Evolutionary conservation across 805 yeast species (phyloP).

Genomic region (Metschnikowia santaceciliae): DNA sequence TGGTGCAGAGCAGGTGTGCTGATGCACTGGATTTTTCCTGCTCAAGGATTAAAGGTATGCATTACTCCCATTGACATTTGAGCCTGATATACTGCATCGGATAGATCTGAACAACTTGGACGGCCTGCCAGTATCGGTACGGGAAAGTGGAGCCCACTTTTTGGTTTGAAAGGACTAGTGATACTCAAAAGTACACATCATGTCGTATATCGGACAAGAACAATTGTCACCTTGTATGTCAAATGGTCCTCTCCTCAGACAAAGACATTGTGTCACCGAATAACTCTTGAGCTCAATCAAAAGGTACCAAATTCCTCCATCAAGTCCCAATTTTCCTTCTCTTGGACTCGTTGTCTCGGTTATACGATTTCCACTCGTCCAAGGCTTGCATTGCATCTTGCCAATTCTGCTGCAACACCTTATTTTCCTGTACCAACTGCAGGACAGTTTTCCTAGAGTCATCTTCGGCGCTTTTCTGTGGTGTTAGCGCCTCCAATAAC

Average conservation of each 20-base stretch:
- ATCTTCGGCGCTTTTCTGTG: slow-evolving; percentile 7
- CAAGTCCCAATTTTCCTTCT: not conserved
- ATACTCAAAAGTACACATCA: too few relatives aligned
- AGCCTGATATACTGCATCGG: slow-evolving; percentile 32
- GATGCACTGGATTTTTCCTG: slow-evolving; percentile 27
- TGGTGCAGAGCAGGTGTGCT: slow-evolving; percentile 10
- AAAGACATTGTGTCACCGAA: too few relatives aligned
- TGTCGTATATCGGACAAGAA: too few relatives aligned
- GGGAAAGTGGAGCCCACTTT: slow-evolving; percentile 43
- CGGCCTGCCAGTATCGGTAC: slow-evolving; percentile 53
- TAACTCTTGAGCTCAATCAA: too few relatives aligned
- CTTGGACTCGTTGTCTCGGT: not conserved
- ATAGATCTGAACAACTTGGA: slow-evolving; percentile 45
- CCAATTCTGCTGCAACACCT: slow-evolving; percentile 32
- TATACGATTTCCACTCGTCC: slow-evolving; percentile 36
- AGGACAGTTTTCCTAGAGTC: slow-evolving; percentile 15
- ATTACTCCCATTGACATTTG: slow-evolving; percentile 18
- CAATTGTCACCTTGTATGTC: too few relatives aligned
- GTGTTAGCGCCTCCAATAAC: slow-evolving; percentile 10
- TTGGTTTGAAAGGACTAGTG: slow-evolving; percentile 40
- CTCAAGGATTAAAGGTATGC: slow-evolving; percentile 29
- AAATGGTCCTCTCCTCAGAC: too few relatives aligned
- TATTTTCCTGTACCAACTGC: slow-evolving; percentile 31
- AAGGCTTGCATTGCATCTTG: slow-evolving; percentile 35
- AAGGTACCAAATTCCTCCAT: not conserved